Evolutionary conservation across 768 basidiomycete genomes (phyloP), one percentile per base, ranked within the genome.

Genomic region (Erythrobasidium yunnanense): DNA sequence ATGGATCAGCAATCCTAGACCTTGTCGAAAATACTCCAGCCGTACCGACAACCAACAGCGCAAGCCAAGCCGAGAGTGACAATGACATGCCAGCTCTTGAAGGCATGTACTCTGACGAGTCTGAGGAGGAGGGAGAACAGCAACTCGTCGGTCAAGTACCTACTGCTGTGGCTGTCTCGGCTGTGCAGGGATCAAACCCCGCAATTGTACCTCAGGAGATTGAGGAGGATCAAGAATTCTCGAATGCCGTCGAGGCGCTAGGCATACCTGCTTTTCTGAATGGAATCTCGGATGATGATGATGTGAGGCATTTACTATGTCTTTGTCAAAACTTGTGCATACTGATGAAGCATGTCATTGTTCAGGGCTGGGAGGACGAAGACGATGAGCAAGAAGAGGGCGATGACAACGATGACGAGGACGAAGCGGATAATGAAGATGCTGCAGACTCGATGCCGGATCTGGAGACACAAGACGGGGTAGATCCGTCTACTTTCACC

Each of bases 351-450:
- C 13, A 27, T 15, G 23, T 7, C 29, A 38, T 34, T 15, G 2
- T 13, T 13, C 47, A 65, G 60, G 63, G 55, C 23, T 66, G 50
- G 63, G 46, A 34, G 7, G 52, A 51, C 8, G 51, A 54, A 20
- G 52, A 66, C 25, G 63, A 66, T 18, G 52, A 53, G 18, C 30
- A 30, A 38, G 33, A 35, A 22, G 4, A 25, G 6, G 47, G 18
- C n/a, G 63, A 55, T 4, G 63, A 54, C 34, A 45, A 55, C 23
- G 33, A 25, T 3, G 50, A 52, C 18, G 50, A 52, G 5, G 32
- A 27, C 4, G 49, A 65, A 30, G 50, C 29, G 23, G 46, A 25
- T 6, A 34, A 66, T 5, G 63, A 55, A 55, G 63, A 54, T n/a
- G 52, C 34, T 6, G 35, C 33, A 22, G 51, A 32, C 5, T 17